These are phyloP conservation scores for Mycena filopes DNA, from an alignment of 768 basidiomycete genomes.

Conservation along the genomic window DNA sequence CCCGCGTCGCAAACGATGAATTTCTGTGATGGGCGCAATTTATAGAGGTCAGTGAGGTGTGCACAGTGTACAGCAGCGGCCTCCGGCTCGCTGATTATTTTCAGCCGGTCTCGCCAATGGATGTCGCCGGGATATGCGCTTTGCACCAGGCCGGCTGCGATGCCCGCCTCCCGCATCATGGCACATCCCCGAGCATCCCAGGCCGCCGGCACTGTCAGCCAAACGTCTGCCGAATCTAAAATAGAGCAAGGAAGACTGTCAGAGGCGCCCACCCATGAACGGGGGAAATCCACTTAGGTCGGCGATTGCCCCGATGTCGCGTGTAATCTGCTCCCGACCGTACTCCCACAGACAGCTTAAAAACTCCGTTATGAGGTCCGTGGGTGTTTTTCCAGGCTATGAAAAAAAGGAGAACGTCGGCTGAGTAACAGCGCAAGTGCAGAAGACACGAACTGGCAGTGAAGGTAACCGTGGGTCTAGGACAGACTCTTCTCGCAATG, in stretches of 20 bases:
- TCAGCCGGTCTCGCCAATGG: conserved; percentile 82
- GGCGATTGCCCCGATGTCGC: conserved; percentile 86
- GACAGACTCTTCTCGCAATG: conserved; percentile 74
- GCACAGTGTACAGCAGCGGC: conserved; percentile 94
- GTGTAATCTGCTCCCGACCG: conserved; percentile 86
- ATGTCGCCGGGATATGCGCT: conserved; percentile 66
- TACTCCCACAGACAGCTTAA: conserved; percentile 88
- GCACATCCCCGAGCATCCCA: conserved; percentile 25
- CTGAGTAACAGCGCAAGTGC: background rate
- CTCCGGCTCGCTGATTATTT: conserved; percentile 86
- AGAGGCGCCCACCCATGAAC: background rate
- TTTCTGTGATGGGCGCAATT: conserved; percentile 81
- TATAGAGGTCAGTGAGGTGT: conserved; percentile 82
- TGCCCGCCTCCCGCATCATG: conserved; percentile 20
- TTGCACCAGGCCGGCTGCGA: conserved; percentile 22
- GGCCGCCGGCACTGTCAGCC: conserved; percentile 26
- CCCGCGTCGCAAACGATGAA: conserved; percentile 95
- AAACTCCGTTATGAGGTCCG: conserved; percentile 87
- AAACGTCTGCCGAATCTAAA: conserved; percentile 27
- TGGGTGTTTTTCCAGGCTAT: conserved; percentile 78
- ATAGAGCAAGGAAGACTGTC: conserved; percentile 10
- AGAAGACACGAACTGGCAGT: conserved; percentile 69
- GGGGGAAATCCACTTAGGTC: conserved; percentile 72
- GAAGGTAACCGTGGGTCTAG: conserved; percentile 83
- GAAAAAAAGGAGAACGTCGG: conserved; percentile 15